phyloP scores from a whole-genome alignment of 345 rosid species.

The Gossypium rotundifolium region DNA sequence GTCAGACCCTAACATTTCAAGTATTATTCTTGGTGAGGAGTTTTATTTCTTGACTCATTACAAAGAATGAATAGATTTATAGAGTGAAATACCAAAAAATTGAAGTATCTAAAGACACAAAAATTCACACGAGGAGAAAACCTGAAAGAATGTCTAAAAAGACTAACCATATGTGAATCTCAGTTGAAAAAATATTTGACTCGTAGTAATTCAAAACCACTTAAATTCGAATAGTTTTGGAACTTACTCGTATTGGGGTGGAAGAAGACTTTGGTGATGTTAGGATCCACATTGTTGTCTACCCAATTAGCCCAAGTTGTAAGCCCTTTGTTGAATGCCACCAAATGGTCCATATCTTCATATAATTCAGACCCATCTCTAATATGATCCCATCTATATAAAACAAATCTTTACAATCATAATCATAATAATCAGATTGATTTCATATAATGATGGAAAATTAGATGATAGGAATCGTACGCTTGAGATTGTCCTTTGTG shows the following conservation, averaged over 20 bases:
- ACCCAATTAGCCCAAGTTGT: slow-evolving; percentile 85
- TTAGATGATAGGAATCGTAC: slow-evolving; percentile 23
- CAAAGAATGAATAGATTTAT: too few relatives aligned
- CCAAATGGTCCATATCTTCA: slow-evolving; percentile 66
- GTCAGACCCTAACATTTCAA: too few relatives aligned
- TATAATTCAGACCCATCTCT: slow-evolving; percentile 42
- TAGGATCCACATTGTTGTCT: slow-evolving; percentile 53
- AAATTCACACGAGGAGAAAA: too few relatives aligned
- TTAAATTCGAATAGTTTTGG: too few relatives aligned
- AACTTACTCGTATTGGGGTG: slow-evolving; percentile 76
- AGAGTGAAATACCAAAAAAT: too few relatives aligned
- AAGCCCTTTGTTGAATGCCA: slow-evolving; percentile 66
- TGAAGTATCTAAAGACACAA: too few relatives aligned
- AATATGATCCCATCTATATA: slow-evolving; percentile 74
- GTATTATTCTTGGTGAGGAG: too few relatives aligned
- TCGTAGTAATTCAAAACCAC: too few relatives aligned
- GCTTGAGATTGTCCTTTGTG: slow-evolving; percentile 64
- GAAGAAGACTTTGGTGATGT: slow-evolving; percentile 71
- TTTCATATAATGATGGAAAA: not conserved
- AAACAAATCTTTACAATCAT: not conserved
- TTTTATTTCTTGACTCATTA: too few relatives aligned
- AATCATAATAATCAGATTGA: not conserved
- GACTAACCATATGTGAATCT: too few relatives aligned
- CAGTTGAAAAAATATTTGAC: too few relatives aligned
- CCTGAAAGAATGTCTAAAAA: too few relatives aligned